Percentiles rank a stretch among this genome's conserved stretches.
phyloP scores from a whole-genome alignment of 257 asterid species.

The Ilex aquifolium region DNA sequence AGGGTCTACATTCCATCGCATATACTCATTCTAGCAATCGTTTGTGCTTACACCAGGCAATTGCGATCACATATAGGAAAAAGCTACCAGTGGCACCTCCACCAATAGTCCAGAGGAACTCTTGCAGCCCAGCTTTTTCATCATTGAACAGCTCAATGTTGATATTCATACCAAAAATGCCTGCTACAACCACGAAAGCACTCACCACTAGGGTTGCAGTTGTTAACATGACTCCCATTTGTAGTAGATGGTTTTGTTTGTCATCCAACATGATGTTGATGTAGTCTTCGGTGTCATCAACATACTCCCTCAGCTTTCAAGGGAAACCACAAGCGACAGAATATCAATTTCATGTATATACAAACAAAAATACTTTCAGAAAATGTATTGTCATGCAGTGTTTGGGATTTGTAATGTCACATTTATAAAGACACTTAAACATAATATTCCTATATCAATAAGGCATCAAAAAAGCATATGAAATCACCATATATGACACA shows the following conservation, averaged over 20 bases:
- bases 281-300: conserved; percentile 87
- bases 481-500: too few species aligned
- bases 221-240: conserved; percentile 71
- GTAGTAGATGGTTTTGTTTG: conserved; percentile 81
- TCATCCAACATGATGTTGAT: conserved; percentile 88
- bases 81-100: conserved; percentile 46
- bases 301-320: conserved; percentile 72
- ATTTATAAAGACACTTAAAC: too few species aligned
- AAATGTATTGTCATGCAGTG: not conserved
- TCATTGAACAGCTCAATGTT: conserved; percentile 34
- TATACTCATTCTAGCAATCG: conserved; percentile 35
- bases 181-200: conserved; percentile 62
- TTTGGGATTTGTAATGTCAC: too few species aligned
- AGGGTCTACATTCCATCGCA: too few species aligned
- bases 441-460: too few species aligned
- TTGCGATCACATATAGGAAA: conserved; percentile 41
- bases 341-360: conserved; percentile 3
- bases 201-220: conserved; percentile 68
- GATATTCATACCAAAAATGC: conserved; percentile 73
- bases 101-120: conserved; percentile 56
- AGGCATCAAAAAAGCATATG: too few species aligned
- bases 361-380: not conserved
- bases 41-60: conserved; percentile 62
- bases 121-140: conserved; percentile 26
- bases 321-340: not conserved